phyloP scores from a whole-genome alignment of 2,329 filamentous ascomycete species.

The Penicillium polonicum region DNA sequence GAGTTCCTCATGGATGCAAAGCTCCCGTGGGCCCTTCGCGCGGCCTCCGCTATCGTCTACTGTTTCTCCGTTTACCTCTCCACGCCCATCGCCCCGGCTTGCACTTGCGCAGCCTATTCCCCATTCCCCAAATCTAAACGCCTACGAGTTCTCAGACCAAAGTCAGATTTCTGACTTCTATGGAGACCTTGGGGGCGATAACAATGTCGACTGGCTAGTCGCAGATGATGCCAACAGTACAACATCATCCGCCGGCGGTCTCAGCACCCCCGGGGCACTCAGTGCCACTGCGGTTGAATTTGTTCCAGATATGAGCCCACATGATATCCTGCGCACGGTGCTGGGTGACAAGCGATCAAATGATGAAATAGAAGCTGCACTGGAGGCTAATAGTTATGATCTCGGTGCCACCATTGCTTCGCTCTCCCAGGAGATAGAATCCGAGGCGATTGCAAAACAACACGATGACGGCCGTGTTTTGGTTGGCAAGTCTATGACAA shows the following conservation, averaged over 20 bases:
- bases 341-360: constrained; percentile 84
- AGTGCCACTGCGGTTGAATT: constrained; percentile 84
- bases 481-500: constrained; percentile 85
- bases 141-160: constrained; percentile 89
- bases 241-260: constrained; percentile 71
- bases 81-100: constrained; percentile 85
- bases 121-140: constrained; percentile 89
- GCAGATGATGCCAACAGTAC: constrained; percentile 80
- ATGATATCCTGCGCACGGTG: constrained; percentile 95
- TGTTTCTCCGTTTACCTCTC: constrained; percentile 89
- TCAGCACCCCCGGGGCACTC: constrained; percentile 65
- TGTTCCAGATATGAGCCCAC: constrained; percentile 88
- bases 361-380: constrained; percentile 89
- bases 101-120: constrained; percentile 91
- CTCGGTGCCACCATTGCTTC: constrained; percentile 86
- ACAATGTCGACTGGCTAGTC: constrained; percentile 92
- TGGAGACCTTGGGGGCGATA: constrained; percentile 83
- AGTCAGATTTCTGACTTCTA: constrained; percentile 81
- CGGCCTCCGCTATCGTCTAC: constrained; percentile 73
- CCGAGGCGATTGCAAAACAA: constrained; percentile 50
- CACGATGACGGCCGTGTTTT: constrained; percentile 65
- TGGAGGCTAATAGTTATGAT: constrained; percentile 88
- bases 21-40: constrained; percentile 70
- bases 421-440: constrained; percentile 72
- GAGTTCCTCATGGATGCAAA: constrained; percentile 73